Evolutionary conservation across 805 yeast genomes (phyloP).

Genomic region (Zygosaccharomyces bailii): DNA sequence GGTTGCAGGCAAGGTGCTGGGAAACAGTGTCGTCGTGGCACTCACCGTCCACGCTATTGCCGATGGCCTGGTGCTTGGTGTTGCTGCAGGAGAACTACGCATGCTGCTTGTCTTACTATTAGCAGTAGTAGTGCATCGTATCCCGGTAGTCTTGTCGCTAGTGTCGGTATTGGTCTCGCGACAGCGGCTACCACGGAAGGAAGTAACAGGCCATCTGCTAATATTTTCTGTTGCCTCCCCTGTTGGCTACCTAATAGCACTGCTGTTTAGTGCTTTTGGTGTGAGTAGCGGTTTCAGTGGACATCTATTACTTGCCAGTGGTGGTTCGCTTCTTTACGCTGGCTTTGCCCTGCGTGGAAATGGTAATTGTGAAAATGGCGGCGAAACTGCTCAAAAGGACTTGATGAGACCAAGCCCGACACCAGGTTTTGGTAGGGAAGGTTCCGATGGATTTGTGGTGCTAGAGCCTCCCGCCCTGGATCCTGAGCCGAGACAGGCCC

Average conservation of each 20-base stretch:
- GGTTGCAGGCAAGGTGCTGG: slow-evolving; percentile 33
- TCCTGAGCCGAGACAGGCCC: neutral
- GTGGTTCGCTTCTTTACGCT: slow-evolving; percentile 37
- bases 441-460: slow-evolving; percentile 2
- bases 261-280: slow-evolving; percentile 8
- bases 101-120: slow-evolving; percentile 44
- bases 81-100: slow-evolving; percentile 43
- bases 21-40: slow-evolving; percentile 53
- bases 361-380: neutral
- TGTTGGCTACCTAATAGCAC: slow-evolving; percentile 30
- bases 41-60: slow-evolving; percentile 56
- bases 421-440: slow-evolving; percentile 5
- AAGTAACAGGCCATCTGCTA: slow-evolving; percentile 46
- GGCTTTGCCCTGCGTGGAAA: slow-evolving; percentile 17
- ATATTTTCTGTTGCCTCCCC: slow-evolving; percentile 37
- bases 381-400: neutral
- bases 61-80: slow-evolving; percentile 63
- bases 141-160: slow-evolving; percentile 63
- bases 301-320: slow-evolving; percentile 33
- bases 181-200: slow-evolving; percentile 38
- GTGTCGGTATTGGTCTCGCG: slow-evolving; percentile 46
- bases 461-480: slow-evolving; percentile 2
- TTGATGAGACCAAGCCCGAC: slow-evolving; percentile 1
- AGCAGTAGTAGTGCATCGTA: slow-evolving; percentile 60
- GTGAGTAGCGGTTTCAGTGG: slow-evolving; percentile 28